These are phyloP conservation scores for Sarocladiaceae sp. DNA, from an alignment of 2,329 filamentous ascomycete genomes.

Conservation along the genomic window DNA sequence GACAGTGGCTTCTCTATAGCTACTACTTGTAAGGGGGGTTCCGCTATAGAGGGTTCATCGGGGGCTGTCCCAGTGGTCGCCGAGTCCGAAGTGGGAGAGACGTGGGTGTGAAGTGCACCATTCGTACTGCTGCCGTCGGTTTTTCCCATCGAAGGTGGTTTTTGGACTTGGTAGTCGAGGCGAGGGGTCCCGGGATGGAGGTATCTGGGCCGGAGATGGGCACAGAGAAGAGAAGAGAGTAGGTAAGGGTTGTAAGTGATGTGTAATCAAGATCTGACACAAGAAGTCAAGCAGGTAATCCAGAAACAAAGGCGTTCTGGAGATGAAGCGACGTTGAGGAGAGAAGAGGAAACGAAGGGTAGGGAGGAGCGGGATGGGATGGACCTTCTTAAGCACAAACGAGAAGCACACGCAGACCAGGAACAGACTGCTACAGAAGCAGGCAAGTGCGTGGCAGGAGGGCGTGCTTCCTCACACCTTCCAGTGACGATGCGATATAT, in stretches of 20 bases:
- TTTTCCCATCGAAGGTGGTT: slow-evolving; percentile 35
- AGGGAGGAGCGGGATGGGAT: slow-evolving; percentile 1
- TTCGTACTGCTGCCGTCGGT: slow-evolving; percentile 30
- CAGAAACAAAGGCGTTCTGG: slow-evolving; percentile 5
- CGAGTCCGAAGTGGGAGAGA: slow-evolving; percentile 26
- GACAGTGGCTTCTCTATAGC: slow-evolving; percentile 28
- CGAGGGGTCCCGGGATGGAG: background rate
- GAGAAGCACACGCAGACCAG: too few species aligned
- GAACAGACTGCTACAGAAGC: slow-evolving; percentile 6
- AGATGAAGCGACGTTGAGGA: slow-evolving; percentile 6
- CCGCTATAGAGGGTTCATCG: slow-evolving; percentile 34
- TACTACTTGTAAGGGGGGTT: slow-evolving; percentile 19
- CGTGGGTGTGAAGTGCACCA: slow-evolving; percentile 34
- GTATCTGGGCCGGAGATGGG: slow-evolving; percentile 2
- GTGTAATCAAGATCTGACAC: slow-evolving; percentile 3
- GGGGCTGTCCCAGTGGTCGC: slow-evolving; percentile 26
- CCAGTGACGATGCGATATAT: slow-evolving; percentile 8
- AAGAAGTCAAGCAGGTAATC: background rate
- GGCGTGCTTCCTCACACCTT: background rate
- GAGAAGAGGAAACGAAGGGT: slow-evolving; percentile 2
- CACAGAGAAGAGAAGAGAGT: background rate
- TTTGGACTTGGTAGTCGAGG: slow-evolving; percentile 1
- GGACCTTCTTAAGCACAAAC: slow-evolving; percentile 9
- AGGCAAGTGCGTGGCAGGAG: slow-evolving; percentile 2
- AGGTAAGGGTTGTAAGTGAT: slow-evolving; percentile 7